Base-by-base conservation (phyloP, 139 green algal genomes). In the Coelastrella sp. region DNA sequence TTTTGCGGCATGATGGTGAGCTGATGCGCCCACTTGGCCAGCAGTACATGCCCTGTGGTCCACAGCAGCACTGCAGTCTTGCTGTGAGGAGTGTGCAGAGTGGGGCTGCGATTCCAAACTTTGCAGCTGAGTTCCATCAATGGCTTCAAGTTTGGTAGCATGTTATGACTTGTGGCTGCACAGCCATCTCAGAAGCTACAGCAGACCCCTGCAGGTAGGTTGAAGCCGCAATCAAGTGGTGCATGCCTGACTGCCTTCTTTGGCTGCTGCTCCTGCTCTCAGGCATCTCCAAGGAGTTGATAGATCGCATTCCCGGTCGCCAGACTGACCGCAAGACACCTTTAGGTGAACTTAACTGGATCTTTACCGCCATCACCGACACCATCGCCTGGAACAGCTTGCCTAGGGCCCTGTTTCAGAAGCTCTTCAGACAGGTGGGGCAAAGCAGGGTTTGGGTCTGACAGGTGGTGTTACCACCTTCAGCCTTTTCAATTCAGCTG, bases 281-380 rank as follows among this genome's bases (percentile, higher is more conserved):
- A 84, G 86, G 74, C 59, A 57, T 91, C 60, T 82, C 89, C 24
- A 93, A 93, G 90, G 94, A 96, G 72, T 80, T 96, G 27, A 93
- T 96, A 24, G 94, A 96, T 83, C 90, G 92, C 59, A 95, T 96
- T 10, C 95, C 94, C 0, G 95, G 95, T 8, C 93, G 93, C 59
- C 87, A 93, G 92, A 99, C 97, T 1, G 97, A 99, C 94, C 94
- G 98, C 84, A 99, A 99, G 93, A 99, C 98, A n/a, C 97, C 97
- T 1, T 93, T 99, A 80, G 98, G 98, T 4, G 98, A 99, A 95
- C 96, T 99, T 15, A 99, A 99, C 92, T 99, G 98, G 98, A 98
- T 99, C 81, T 99, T 99, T 95, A 99, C 98, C 0, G 98, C 98
- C 87, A 99, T 99, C 93, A 99, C 98, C 1, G 98, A 99, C 95